phyloP scores from a whole-genome alignment of 352 stramenopile genomes.

The Thalassiosira hispida region DNA sequence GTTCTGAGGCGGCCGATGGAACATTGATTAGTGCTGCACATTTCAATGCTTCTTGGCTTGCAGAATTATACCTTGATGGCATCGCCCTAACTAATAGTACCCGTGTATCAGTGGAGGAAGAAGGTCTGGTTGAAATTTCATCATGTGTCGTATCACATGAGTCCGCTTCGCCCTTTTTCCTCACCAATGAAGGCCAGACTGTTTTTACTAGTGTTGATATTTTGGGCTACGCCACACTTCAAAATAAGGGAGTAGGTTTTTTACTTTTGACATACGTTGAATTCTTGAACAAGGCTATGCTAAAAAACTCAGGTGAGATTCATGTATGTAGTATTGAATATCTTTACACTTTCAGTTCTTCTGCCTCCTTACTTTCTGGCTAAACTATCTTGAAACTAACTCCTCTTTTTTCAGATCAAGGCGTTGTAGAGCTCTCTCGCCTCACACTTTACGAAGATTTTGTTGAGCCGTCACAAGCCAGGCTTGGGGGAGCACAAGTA shows the following conservation, averaged over 20 bases:
- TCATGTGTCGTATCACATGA: background rate
- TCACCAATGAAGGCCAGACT: background rate
- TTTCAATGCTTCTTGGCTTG: slow-evolving; percentile 10
- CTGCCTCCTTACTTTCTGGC: too few species aligned
- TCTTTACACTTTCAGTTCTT: too few species aligned
- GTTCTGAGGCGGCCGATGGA: background rate
- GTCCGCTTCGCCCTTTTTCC: background rate
- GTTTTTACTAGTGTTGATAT: slow-evolving; percentile 13
- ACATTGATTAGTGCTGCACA: slow-evolving; percentile 3
- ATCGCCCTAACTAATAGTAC: slow-evolving; percentile 5
- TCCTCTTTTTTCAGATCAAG: too few species aligned
- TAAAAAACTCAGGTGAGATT: background rate
- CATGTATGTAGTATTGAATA: slow-evolving; percentile 3
- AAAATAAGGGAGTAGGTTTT: slow-evolving; percentile 6
- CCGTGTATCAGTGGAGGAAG: background rate
- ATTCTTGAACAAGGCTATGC: background rate
- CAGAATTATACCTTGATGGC: slow-evolving; percentile 12
- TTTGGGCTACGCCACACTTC: background rate
- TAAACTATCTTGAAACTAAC: too few species aligned
- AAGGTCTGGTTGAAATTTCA: slow-evolving; percentile 3
- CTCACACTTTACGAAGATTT: too few species aligned
- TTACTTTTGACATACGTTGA: slow-evolving; percentile 16
- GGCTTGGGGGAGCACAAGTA: background rate
- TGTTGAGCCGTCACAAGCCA: background rate
- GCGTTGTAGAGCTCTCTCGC: too few species aligned